These are phyloP conservation scores for Penicillium sp. DNA, from an alignment of 2,329 filamentous ascomycete genomes.

Conservation along the genomic window DNA sequence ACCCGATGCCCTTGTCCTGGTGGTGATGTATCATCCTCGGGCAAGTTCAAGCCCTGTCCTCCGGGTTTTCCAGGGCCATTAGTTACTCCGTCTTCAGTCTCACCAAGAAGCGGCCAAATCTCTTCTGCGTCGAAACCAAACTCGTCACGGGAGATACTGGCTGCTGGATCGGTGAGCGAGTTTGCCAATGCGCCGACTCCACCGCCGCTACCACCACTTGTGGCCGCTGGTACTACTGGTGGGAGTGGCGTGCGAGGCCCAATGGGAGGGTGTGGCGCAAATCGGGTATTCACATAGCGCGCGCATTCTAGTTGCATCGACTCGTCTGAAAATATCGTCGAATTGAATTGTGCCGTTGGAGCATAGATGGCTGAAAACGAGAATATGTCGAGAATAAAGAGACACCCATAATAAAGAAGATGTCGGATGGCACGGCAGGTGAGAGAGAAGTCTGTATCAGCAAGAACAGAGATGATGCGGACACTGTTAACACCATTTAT, in stretches of 20 bases:
- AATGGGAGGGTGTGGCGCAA: constrained; percentile 38
- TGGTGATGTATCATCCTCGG: constrained; percentile 6
- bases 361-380: constrained; percentile 93
- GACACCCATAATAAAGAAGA: constrained; percentile 88
- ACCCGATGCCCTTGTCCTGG: constrained; percentile 20
- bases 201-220: constrained; percentile 22
- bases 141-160: constrained; percentile 23
- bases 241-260: constrained; percentile 27
- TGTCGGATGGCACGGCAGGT: constrained; percentile 86
- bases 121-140: constrained; percentile 38
- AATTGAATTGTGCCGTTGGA: constrained; percentile 74
- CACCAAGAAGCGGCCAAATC: constrained; percentile 50
- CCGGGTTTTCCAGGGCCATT: no score
- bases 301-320: constrained; percentile 86
- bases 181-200: constrained; percentile 18
- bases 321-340: constrained; percentile 73
- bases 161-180: constrained; percentile 26
- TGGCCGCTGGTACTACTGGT: constrained; percentile 14
- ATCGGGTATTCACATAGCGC: constrained; percentile 72
- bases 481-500: constrained; percentile 93
- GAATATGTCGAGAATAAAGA: constrained; percentile 91
- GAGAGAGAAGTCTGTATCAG: constrained; percentile 84
- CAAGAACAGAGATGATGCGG: constrained; percentile 79
- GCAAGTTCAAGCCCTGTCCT: constrained; percentile 18
- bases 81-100: constrained; percentile 26